Conservation (phyloP, 2,329 filamentous ascomycete species). For the Scytalidium sp. region DNA sequence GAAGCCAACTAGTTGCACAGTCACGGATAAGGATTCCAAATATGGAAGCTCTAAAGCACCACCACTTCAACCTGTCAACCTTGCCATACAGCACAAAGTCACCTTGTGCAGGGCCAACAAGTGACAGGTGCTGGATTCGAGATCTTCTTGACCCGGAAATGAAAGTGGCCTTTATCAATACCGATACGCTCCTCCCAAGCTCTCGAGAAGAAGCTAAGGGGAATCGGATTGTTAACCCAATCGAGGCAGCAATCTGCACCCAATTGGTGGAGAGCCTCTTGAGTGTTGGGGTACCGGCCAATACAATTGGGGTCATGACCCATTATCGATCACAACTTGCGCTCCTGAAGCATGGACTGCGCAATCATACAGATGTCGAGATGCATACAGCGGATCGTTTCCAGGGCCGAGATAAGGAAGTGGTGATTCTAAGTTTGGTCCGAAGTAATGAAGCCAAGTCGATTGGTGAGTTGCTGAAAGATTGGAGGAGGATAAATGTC, state of each 20-base stretch:
- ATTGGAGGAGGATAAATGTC: conserved; percentile 93
- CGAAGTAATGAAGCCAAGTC: conserved; percentile 77
- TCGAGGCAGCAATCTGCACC: conserved; percentile 74
- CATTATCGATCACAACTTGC: conserved; percentile 93
- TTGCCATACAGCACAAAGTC: conserved; percentile 39
- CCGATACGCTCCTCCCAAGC: conserved; percentile 65
- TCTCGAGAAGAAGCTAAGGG: conserved; percentile 74
- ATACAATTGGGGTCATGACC: conserved; percentile 90
- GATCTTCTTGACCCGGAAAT: conserved; percentile 66
- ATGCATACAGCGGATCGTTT: conserved; percentile 98
- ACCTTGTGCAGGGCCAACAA: conserved; percentile 51
- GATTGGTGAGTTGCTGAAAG: conserved; percentile 88
- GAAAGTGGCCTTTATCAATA: conserved; percentile 87
- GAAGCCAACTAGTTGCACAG: conserved; percentile 70
- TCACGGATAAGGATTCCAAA: conserved; percentile 67
- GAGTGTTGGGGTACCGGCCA: conserved; percentile 67
- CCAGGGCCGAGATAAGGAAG: conserved; percentile 93
- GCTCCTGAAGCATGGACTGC: conserved; percentile 71
- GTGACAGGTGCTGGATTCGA: conserved; percentile 68
- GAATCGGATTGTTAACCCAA: conserved; percentile 81
- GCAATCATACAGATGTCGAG: conserved; percentile 65
- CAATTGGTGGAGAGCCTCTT: conserved; percentile 82
- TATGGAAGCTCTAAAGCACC: conserved; percentile 57
- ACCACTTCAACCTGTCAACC: conserved; percentile 51
- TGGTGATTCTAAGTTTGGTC: conserved; percentile 83